Base-by-base conservation (phyloP, 371 early-diverging fungal species). In the Haplosporangium sp. region DNA sequence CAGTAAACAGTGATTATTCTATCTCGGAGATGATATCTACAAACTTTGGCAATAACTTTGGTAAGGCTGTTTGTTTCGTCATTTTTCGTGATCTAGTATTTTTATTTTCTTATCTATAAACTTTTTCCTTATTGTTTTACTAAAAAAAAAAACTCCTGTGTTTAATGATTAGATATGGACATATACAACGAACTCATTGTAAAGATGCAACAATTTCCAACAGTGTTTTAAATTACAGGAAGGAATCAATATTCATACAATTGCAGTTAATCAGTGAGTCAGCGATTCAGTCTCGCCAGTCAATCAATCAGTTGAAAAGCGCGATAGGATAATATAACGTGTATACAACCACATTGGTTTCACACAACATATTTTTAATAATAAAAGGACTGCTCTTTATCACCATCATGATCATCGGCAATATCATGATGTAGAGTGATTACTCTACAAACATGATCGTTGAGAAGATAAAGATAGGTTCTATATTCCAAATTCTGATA, bases 41-140 rank as follows among this genome's bases (percentile, higher is more conserved):
- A 19, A 74, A 74, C 65, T 69, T 81, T 56, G 81, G 81, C 20
- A 47, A 81, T 40, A 47, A 67, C 5, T 81, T 81, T 62, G 71
- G 81, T 79, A 79, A 42, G 55, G 17, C 9, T 40, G 50, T 13
- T 27, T 20, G 17, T 17, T 50, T 27, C n/a, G n/a, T 7, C 34
- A 34, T 39, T 35, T 50, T 1, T 2, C 50, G 6, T 19, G 7
- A 39, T 42, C 11, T n/a, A 17, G 13, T 37, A 3, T 17, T 2
- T 37, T 38, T 0, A 58, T 58, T 58, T 38, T 8, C 13, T 38
- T 34, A 9, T 19, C 0, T 1, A 40, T 34, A 5, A 8, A n/a
- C 40, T 47, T 19, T 55, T 27, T n/a, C 38, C 6, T 45, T 44
- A 48, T 27, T 27, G n/a, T n/a, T n/a, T n/a, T n/a, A n/a, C n/a